phyloP scores from a whole-genome alignment of 331 rosid species.

The Quercus phellos region DNA sequence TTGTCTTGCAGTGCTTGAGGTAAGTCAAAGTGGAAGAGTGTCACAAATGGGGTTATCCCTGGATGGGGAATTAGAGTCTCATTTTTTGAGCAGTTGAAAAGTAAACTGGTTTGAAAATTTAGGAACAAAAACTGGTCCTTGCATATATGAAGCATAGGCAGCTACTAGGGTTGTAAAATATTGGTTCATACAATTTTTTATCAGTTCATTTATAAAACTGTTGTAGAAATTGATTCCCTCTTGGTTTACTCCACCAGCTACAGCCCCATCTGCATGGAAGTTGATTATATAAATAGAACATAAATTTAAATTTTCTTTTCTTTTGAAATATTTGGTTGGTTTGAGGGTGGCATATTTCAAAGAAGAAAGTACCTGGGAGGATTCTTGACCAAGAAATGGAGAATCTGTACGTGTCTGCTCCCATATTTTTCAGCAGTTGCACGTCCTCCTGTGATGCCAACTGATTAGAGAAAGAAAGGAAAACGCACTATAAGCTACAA shows the following conservation, averaged over 20 bases:
- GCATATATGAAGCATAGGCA: too few relatives aligned
- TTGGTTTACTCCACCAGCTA: not conserved
- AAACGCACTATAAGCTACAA: too few relatives aligned
- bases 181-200: not conserved
- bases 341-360: too few relatives aligned
- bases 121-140: too few relatives aligned
- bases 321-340: too few relatives aligned
- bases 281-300: too few relatives aligned
- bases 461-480: too few relatives aligned
- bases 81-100: too few relatives aligned
- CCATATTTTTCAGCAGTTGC: not conserved
- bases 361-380: not conserved
- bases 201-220: not conserved
- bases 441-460: not conserved
- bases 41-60: constrained; percentile 19
- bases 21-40: constrained; percentile 18
- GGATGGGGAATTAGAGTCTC: not conserved
- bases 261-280: not conserved
- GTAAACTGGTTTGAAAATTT: too few relatives aligned
- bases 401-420: constrained; percentile 6
- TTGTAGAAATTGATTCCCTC: constrained; percentile 3
- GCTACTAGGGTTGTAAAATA: too few relatives aligned
- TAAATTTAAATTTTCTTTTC: too few relatives aligned
- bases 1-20: constrained; percentile 18
- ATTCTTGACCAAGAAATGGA: constrained; percentile 11